Base-by-base conservation (phyloP, 345 rosid genomes). In the Balakata baccata region DNA sequence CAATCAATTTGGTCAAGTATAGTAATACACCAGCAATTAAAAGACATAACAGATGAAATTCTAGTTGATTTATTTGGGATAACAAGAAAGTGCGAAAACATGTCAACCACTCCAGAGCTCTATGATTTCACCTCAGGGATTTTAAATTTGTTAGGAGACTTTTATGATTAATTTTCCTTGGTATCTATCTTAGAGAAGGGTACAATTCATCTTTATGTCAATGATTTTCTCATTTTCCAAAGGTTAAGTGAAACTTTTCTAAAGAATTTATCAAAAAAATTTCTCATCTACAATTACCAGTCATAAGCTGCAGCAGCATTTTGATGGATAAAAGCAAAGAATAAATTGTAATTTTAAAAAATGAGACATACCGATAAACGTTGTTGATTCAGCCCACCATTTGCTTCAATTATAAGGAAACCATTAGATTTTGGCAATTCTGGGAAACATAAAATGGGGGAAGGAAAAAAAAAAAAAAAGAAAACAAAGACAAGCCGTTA, bases 341-440 rank as follows among this genome's bases (percentile, higher is more conserved):
- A 59, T 6, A 71, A 54, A 39, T 22, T 29, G 20, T 34, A 2
- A 47, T 51, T 52, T 49, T 53, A 43, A 37, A 57, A 56, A 65
- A 66, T 4, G 52, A 71, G 78, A 85, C 97, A 70, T 87, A 94
- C 99, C 80, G 99, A 94, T 74, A 92, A 79, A 74, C 99, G 98
- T 80, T 92, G 99, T 82, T 94, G 99, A 82, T 92, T 94, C 84
- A 94, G 82, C 51, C 99, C 99, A 11, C 98, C 98, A 81, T 92
- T 92, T 3, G 99, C 99, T 86, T 95, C 99, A 59, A 95, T 85
- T 52, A 95, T 90, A n/a, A 95, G 91, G 77, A 77, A 95, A 74
- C 98, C 98, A 83, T 90, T 95, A 16, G 98, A 85, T 78, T 77
- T 75, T 2, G 91, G 88, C 80, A 88, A 72, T 77, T 87, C 92